Evolutionary conservation across 345 rosid species (phyloP).

Genomic region (Eucalyptus virginea): DNA sequence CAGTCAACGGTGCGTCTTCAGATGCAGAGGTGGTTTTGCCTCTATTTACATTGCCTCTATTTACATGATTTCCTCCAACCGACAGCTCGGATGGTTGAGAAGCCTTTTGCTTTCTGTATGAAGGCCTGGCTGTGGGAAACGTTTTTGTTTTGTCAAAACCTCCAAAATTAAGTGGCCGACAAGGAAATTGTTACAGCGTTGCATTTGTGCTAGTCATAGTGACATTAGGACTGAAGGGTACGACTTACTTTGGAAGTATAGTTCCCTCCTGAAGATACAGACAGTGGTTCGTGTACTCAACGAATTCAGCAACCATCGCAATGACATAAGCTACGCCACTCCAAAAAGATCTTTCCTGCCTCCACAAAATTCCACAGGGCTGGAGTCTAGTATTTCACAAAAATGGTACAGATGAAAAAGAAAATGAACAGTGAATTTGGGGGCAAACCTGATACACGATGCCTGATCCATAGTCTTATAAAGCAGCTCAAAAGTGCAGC

Average conservation of each 20-base stretch:
- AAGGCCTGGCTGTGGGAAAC: slow-evolving; percentile 49
- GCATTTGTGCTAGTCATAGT: neutral
- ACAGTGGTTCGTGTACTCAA: slow-evolving; percentile 82
- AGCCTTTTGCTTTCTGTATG: slow-evolving; percentile 38
- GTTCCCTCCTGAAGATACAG: slow-evolving; percentile 83
- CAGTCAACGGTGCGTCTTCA: slow-evolving; percentile 52
- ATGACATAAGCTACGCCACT: slow-evolving; percentile 78
- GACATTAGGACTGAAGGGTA: neutral
- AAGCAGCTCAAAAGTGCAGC: slow-evolving; percentile 58
- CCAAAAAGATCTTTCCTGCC: slow-evolving; percentile 69
- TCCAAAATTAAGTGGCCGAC: neutral
- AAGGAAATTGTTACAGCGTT: neutral
- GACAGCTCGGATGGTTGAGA: slow-evolving; percentile 39
- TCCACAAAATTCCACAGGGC: neutral
- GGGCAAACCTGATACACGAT: slow-evolving; percentile 55
- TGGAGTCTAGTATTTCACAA: neutral
- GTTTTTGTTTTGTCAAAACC: neutral
- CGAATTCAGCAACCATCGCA: slow-evolving; percentile 84
- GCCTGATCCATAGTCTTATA: slow-evolving; percentile 55
- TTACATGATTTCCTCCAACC: slow-evolving; percentile 18
- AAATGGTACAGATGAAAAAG: neutral
- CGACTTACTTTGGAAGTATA: slow-evolving; percentile 55
- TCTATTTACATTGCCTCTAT: slow-evolving; percentile 7
- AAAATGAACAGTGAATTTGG: neutral
- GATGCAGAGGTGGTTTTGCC: slow-evolving; percentile 15